A percentile compares a stretch with the other conserved stretches of the same genome.
Evolutionary conservation across 805 yeast genomes (phyloP).

Genomic region (Jamesozyma rosinii): DNA sequence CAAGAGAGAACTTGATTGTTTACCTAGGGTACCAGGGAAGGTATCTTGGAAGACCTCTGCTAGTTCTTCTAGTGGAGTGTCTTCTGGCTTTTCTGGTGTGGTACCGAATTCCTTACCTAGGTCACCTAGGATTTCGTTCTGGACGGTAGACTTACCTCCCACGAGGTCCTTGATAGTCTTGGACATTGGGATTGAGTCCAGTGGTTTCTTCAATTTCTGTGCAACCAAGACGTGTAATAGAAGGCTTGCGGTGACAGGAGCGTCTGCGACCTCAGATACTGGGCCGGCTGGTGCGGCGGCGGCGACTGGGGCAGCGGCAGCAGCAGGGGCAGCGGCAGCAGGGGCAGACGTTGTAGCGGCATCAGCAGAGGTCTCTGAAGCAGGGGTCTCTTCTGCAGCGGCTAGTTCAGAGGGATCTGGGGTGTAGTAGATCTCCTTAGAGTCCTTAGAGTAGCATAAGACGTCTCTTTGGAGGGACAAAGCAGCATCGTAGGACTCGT

Average conservation of each 20-base stretch:
- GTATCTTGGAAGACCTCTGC: constrained; percentile 93
- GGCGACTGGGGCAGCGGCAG: constrained; percentile 47
- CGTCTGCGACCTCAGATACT: constrained; percentile 78
- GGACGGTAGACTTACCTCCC: constrained; percentile 97
- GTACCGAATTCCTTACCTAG: constrained; percentile 96
- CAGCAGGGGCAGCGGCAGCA: constrained; percentile 48
- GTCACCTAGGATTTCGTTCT: constrained; percentile 97
- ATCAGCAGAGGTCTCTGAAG: constrained; percentile 17
- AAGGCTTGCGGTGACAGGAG: constrained; percentile 76
- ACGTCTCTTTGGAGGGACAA: constrained; percentile 79
- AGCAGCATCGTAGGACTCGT: constrained; percentile 97
- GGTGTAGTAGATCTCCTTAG: constrained; percentile 92
- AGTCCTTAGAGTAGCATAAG: constrained; percentile 89
- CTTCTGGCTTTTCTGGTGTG: constrained; percentile 98
- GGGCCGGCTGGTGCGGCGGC: constrained; percentile 71
- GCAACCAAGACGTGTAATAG: constrained; percentile 86
- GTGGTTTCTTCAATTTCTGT: constrained; percentile 85
- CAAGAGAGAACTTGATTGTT: constrained; percentile 80
- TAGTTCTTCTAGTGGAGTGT: constrained; percentile 88
- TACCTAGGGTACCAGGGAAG: constrained; percentile 83
- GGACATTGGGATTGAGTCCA: constrained; percentile 75
- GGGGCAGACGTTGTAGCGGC: constrained; percentile 42
- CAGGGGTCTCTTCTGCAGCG: constrained; percentile 25
- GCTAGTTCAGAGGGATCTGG: constrained; percentile 53
- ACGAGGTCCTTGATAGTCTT: constrained; percentile 96